Base-by-base conservation (phyloP, 768 basidiomycete species). In the Boletales sp. region DNA sequence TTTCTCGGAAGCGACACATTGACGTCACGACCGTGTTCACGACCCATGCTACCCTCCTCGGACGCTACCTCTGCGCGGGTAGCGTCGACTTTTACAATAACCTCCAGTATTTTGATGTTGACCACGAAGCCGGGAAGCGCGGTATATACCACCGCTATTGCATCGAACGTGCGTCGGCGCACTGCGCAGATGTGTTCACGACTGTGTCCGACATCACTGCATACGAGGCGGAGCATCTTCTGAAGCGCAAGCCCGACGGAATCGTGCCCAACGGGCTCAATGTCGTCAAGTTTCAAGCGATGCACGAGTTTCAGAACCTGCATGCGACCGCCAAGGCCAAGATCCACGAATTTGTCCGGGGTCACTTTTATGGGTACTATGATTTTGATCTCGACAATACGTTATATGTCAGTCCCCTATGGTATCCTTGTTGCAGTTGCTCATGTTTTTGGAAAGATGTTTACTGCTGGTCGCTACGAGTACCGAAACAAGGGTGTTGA, bases 21-120 rank as follows among this genome's bases (percentile, higher is more conserved):
- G 97, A 99, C 71, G 87, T 99, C 56, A 97, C 95, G 39, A 98
- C 97, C 66, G 88, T 98, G 60, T 98, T 98, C 72, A 98, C 95
- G 17, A 98, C 95, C 30, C 95, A 98, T 67, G 97, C 97, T 10
- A 99, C 97, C 9, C 85, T 99, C 34, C 89, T 99, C 50, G 97
- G 97, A 15, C 91, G 97, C 44, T 99, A 99, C 69, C 87, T 99
- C 57, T 99, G 97, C 61, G 97, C 97, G 2, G 97, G 97, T 52
- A 89, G 85, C 40, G 97, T 97, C 63, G 97, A 99, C 61, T 99
- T 99, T 62, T 99, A 99, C 80, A 99, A 98, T 77, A 97, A 99
- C 68, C 78, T 99, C 17, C 92, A 95, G 68, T 97, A 98, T 76
- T 99, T 99, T 68, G 97, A 99, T 58, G 97, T 98, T 52, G 97